Evolutionary conservation across 2,329 filamentous ascomycete genomes (phyloP), one percentile per base, ranked within the genome.

Genomic region (Stachybotrys chlorohalonatus): DNA sequence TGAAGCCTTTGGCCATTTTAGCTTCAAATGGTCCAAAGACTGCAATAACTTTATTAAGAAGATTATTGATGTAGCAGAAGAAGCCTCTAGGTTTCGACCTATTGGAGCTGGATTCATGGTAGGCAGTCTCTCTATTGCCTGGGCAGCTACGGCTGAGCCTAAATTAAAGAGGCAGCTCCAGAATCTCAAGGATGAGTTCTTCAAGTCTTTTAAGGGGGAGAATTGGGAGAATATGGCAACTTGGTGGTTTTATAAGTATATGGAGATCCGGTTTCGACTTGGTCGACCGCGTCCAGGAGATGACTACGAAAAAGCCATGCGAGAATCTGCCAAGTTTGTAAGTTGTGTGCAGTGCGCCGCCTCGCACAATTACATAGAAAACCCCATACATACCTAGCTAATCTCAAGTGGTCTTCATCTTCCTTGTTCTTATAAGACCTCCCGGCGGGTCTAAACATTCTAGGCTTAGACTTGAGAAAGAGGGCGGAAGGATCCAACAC

Each of bases 1-100:
- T 53, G 60, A 62, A 8, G 57, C 59, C 0, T 62, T 61, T 1
- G 57, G 62, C 3, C 60, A 60, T 0, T 54, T 55, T 16, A 61
- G 57, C 2, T 13, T 9, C 13, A 42, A 17, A 16, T 24, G 32
- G 32, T 16, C n/a, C 13, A 11, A 16, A 7, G 36, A 42, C 7
- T n/a, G n/a, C 15, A 30, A 16, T 7, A 30, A 3, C n/a, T 45
- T 24, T 32, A 45, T 52, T 32, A 17, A 52, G 50, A 42, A 24
- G 11, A 24, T 52, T 8, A n/a, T 45, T 9, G 3, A 42, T 11
- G 32, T 52, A 6, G 50, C 50, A n/a, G 16, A 52, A 13, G 13
- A 52, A 52, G 50, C 50, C 13, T 52, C n/a, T 1, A 16, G 9
- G 11, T 52, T 39, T 17, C 17, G n/a, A 17, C 50, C 50, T 7